phyloP scores from a whole-genome alignment of 257 asterid species.

The Nicotiana undulata region DNA sequence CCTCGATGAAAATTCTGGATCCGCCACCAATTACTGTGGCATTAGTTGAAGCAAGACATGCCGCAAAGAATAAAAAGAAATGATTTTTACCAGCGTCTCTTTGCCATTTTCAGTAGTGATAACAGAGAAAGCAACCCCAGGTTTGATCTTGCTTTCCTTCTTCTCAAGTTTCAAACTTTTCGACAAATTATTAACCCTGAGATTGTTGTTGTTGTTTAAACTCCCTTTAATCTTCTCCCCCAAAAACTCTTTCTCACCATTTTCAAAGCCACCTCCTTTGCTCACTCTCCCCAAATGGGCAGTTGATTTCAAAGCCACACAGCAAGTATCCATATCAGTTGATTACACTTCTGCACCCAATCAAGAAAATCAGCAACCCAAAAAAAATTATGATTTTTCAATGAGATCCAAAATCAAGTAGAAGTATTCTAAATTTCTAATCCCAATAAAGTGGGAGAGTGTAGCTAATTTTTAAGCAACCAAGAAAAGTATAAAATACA shows the following conservation, averaged over 20 bases:
- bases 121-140: slow-evolving; percentile 68
- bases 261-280: slow-evolving; percentile 25
- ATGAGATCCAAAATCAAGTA: slow-evolving; percentile 10
- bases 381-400: slow-evolving; percentile 6
- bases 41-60: not conserved
- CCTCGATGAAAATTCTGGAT: too few relatives aligned
- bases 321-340: slow-evolving; percentile 53
- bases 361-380: slow-evolving; percentile 15
- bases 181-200: slow-evolving; percentile 27
- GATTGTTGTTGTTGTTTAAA: slow-evolving; percentile 17
- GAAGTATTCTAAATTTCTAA: slow-evolving; percentile 5
- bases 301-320: slow-evolving; percentile 41
- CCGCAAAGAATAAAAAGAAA: not conserved
- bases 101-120: slow-evolving; percentile 61
- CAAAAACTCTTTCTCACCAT: slow-evolving; percentile 47
- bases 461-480: slow-evolving; percentile 33
- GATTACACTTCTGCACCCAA: slow-evolving; percentile 16
- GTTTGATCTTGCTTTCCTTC: slow-evolving; percentile 36
- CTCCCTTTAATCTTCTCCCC: slow-evolving; percentile 59
- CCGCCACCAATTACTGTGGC: too few relatives aligned
- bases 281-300: slow-evolving; percentile 29
- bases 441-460: slow-evolving; percentile 25
- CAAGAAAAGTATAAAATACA: slow-evolving; percentile 71
- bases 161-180: slow-evolving; percentile 39
- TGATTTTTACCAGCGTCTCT: slow-evolving; percentile 43